These are phyloP conservation scores for Arachis hypogaea DNA, from an alignment of 306 rosid genomes.

Conservation along the genomic window DNA sequence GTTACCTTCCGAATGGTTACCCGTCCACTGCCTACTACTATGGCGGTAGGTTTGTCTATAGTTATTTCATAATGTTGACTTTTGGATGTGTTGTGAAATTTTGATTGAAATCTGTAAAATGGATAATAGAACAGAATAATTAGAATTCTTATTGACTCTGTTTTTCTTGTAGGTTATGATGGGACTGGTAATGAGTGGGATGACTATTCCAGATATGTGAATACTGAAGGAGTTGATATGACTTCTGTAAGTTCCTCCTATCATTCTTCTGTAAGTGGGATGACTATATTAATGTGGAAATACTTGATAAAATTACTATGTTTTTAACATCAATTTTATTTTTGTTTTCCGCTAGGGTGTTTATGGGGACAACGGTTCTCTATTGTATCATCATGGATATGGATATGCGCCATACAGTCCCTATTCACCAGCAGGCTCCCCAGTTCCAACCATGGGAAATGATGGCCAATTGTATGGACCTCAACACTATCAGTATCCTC, in stretches of 20 bases:
- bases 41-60: slow-evolving; percentile 56
- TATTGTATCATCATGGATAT: slow-evolving; percentile 81
- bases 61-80: background rate
- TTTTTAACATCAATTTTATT: background rate
- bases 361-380: slow-evolving; percentile 91
- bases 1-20: slow-evolving; percentile 80
- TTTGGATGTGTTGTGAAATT: background rate
- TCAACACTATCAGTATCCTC: slow-evolving; percentile 95
- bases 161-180: slow-evolving; percentile 60
- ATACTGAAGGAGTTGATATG: slow-evolving; percentile 85
- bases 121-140: background rate
- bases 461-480: slow-evolving; percentile 96
- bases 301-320: background rate
- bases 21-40: slow-evolving; percentile 75
- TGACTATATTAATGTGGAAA: too few species aligned
- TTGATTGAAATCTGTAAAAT: background rate
- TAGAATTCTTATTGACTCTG: background rate
- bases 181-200: slow-evolving; percentile 79
- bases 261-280: background rate
- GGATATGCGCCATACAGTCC: slow-evolving; percentile 90
- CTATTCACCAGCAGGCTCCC: slow-evolving; percentile 90
- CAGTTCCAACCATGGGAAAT: slow-evolving; percentile 92
- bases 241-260: slow-evolving; percentile 58
- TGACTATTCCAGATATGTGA: slow-evolving; percentile 74
- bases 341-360: slow-evolving; percentile 54